These are phyloP conservation scores for Lyophyllum semitale DNA, from an alignment of 768 basidiomycete genomes.

Conservation along the genomic window DNA sequence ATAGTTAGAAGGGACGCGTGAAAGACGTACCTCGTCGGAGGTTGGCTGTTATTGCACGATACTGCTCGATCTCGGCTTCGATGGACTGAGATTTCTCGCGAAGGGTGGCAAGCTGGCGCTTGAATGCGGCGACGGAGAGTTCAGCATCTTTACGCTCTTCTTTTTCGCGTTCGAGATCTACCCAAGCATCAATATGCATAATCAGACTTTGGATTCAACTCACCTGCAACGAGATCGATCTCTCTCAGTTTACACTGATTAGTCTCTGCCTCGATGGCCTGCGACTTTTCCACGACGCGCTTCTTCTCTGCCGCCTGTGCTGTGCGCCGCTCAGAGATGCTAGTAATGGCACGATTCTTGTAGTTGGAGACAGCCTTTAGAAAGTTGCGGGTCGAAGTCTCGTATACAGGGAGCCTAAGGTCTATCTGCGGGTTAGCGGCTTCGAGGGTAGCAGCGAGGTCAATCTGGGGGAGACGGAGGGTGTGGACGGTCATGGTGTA, in stretches of 20 bases:
- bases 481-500: slow-evolving; percentile 14
- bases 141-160: slow-evolving; percentile 76
- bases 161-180: slow-evolving; percentile 69
- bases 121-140: slow-evolving; percentile 56
- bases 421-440: slow-evolving; percentile 63
- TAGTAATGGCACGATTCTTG: slow-evolving; percentile 68
- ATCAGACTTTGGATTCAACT: slow-evolving; percentile 21
- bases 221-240: slow-evolving; percentile 77
- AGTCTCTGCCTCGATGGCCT: slow-evolving; percentile 67
- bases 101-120: slow-evolving; percentile 66
- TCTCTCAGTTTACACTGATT: slow-evolving; percentile 77
- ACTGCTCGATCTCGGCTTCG: slow-evolving; percentile 74
- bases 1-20: background rate
- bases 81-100: slow-evolving; percentile 59
- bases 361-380: slow-evolving; percentile 72
- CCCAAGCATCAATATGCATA: background rate
- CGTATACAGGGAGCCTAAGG: slow-evolving; percentile 59
- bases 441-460: slow-evolving; percentile 59
- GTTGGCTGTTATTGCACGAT: slow-evolving; percentile 60
- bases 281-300: slow-evolving; percentile 58
- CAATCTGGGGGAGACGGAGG: slow-evolving; percentile 54
- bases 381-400: slow-evolving; percentile 70
- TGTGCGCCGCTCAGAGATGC: slow-evolving; percentile 68
- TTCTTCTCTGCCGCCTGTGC: slow-evolving; percentile 65
- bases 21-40: slow-evolving; percentile 59